A percentile compares a stretch with the other conserved stretches of the same genome.
These are phyloP conservation scores for Penicillium paxilli DNA, from an alignment of 495 filamentous ascomycete species.

Conservation along the genomic window DNA sequence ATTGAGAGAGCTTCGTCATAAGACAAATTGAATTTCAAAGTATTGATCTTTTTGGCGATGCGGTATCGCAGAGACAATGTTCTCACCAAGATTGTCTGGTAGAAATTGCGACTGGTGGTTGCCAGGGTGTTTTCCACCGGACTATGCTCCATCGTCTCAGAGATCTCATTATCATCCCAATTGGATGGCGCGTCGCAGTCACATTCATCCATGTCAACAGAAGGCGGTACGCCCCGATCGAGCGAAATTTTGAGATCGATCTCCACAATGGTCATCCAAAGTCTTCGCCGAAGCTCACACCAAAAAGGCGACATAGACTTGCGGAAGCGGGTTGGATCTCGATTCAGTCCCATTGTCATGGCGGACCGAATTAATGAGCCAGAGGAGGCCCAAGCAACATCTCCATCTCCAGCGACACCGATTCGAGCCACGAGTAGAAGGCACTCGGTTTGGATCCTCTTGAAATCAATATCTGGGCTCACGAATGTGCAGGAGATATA, in stretches of 20 bases:
- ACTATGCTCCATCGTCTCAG: conserved; percentile 37
- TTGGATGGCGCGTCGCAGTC: conserved; percentile 56
- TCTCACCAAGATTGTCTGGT: conserved; percentile 50
- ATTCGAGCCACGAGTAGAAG: conserved; percentile 56
- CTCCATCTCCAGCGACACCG: conserved; percentile 48
- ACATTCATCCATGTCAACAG: conserved; percentile 44
- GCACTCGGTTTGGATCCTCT: conserved; percentile 54
- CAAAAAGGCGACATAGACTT: conserved; percentile 41
- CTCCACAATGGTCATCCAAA: conserved; percentile 66
- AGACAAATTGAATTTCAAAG: conserved; percentile 44
- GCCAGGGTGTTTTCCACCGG: conserved; percentile 30
- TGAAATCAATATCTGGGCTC: conserved; percentile 50
- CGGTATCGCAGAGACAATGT: conserved; percentile 50
- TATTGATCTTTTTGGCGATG: conserved; percentile 51
- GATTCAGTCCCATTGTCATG: conserved; percentile 60
- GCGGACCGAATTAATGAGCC: conserved; percentile 56
- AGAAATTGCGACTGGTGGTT: conserved; percentile 49
- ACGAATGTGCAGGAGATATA: conserved; percentile 56
- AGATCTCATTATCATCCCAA: conserved; percentile 56
- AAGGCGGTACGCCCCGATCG: conserved; percentile 54
- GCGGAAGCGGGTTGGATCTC: conserved; percentile 54
- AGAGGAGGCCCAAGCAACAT: conserved; percentile 56
- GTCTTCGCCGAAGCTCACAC: conserved; percentile 55
- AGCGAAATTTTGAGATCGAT: conserved; percentile 56
- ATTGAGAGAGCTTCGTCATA: conserved; percentile 53